These are phyloP conservation scores for Hirsutella minnesotensis DNA, from an alignment of 2,329 filamentous ascomycete genomes.

Conservation along the genomic window DNA sequence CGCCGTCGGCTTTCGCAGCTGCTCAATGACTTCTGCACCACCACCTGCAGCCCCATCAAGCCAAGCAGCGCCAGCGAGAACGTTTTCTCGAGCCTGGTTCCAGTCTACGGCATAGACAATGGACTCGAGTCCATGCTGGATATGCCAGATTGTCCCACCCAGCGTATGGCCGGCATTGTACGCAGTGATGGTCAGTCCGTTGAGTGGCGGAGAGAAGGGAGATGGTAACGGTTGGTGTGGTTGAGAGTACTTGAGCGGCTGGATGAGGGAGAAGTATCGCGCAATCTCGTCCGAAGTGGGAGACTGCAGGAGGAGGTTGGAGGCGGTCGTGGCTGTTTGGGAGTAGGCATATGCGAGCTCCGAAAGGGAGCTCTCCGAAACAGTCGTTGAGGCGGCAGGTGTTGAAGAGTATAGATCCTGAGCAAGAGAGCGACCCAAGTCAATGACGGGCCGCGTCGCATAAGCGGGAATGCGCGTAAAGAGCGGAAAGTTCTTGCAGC, in stretches of 20 bases:
- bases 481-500: constrained; percentile 88
- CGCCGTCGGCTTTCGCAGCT: constrained; percentile 84
- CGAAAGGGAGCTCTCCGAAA: constrained; percentile 61
- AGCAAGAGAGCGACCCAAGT: constrained; percentile 78
- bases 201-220: constrained; percentile 77
- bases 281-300: constrained; percentile 84
- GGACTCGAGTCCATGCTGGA: constrained; percentile 91
- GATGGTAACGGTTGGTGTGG: constrained; percentile 83
- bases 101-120: constrained; percentile 97
- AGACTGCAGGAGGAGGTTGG: constrained; percentile 51
- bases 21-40: constrained; percentile 84
- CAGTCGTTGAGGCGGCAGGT: constrained; percentile 74
- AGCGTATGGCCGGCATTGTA: constrained; percentile 95
- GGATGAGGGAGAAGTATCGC: constrained; percentile 80
- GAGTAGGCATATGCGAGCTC: constrained; percentile 45
- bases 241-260: constrained; percentile 92
- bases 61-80: constrained; percentile 88
- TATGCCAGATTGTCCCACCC: constrained; percentile 97
- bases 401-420: constrained; percentile 89
- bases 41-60: constrained; percentile 70
- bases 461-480: constrained; percentile 92
- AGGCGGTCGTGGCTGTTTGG: constrained; percentile 34
- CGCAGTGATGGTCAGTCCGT: constrained; percentile 86
- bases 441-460: constrained; percentile 85
- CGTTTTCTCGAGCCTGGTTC: constrained; percentile 96